Evolutionary conservation across 1,139 yeast genomes (phyloP), one percentile per base, ranked within the genome.

Genomic region (Suhomyces bribrorum): DNA sequence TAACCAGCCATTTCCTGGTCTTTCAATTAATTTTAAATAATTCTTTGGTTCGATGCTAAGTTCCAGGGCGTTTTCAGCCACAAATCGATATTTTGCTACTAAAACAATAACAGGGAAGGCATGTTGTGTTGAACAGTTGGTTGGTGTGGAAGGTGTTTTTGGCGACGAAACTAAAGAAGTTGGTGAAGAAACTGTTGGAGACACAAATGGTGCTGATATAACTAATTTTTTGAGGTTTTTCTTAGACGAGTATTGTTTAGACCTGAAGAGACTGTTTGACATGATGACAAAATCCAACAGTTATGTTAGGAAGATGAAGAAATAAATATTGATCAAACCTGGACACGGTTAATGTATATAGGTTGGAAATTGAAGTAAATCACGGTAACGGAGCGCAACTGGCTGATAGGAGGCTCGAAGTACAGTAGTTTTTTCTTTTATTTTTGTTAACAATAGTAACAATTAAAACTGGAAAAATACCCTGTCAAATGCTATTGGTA

Each of bases 201-300:
- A 30, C 23, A 36, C 32, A n/a, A 57, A 41, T 11, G 68, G 68
- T 5, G 61, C 56, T 29, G 66, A 58, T 17, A 66, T 66, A 12
- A 57, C 48, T 26, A 65, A 45, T 14, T 58, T 55, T 41, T 61
- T 64, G 41, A 66, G 53, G 43, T 58, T 62, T 45, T 55, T 60
- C 30, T 53, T 55, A 8, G 64, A 52, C 39, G 54, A 59, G 40
- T 45, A 41, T 32, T 59, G 62, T 39, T 56, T 63, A 5, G 68
- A 54, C 38, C 54, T 56, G 41, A 66, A 63, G 31, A 65, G 51
- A 29, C 58, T 47, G 6, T 61, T 33, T 3, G 67, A 57, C 69
- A 64, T 65, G 17, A 20, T 36, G 24, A n/a, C 8, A 20, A n/a
- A 20, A n/a, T 20, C 23, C 8, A 20, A 16, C 14, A 25, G 14